Percentiles rank a stretch among this genome's conserved stretches.
Conservation (phyloP, 2,329 filamentous ascomycete species). For the Colletotrichum tabaci region DNA sequence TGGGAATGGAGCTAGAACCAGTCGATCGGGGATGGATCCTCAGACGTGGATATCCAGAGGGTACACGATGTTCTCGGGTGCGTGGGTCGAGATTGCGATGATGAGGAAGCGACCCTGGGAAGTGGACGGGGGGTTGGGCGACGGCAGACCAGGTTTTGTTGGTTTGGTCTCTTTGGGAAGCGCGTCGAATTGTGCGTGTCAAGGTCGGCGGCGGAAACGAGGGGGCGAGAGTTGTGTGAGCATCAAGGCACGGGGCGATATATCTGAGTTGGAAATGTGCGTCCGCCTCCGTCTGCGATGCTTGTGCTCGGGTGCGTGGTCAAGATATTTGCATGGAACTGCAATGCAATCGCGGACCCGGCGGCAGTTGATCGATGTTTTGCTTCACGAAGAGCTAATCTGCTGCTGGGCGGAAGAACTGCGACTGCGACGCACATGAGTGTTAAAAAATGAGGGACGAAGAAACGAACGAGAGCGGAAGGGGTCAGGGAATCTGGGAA, state of each 20-base stretch:
- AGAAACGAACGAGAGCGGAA: constrained; percentile 33
- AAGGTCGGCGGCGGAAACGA: constrained; percentile 3
- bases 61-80: constrained; percentile 37
- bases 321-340: neutral
- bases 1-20: constrained; percentile 44
- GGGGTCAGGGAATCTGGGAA: constrained; percentile 25
- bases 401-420: constrained; percentile 20
- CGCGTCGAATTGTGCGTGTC: constrained; percentile 8
- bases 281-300: constrained; percentile 11
- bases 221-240: constrained; percentile 13
- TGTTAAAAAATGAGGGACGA: constrained; percentile 33
- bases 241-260: constrained; percentile 6
- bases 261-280: neutral
- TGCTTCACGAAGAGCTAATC: constrained; percentile 20
- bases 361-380: constrained; percentile 21
- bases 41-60: constrained; percentile 38
- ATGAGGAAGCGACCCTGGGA: constrained; percentile 38
- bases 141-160: constrained; percentile 30
- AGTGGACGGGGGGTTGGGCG: constrained; percentile 30
- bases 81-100: constrained; percentile 42
- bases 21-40: constrained; percentile 45
- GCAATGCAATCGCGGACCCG: constrained; percentile 23
- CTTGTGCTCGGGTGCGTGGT: constrained; percentile 4
- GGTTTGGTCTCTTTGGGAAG: constrained; percentile 29
- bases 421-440: constrained; percentile 38